Percentiles rank a stretch among this genome's conserved stretches.
These are phyloP conservation scores for Syzygium malaccense DNA, from an alignment of 441 rosid genomes.

Conservation along the genomic window DNA sequence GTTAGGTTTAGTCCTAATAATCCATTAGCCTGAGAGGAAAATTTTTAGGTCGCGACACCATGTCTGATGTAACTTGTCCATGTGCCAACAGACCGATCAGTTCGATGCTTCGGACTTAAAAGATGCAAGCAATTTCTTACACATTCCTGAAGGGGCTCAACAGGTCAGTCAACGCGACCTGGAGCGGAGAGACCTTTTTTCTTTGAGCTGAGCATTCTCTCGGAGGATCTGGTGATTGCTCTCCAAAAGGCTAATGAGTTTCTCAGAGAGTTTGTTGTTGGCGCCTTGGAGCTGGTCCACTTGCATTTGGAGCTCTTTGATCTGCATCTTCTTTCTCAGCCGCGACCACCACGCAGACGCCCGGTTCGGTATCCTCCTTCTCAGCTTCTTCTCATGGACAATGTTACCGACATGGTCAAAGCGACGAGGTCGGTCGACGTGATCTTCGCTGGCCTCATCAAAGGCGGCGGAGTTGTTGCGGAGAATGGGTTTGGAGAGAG, in stretches of 20 bases:
- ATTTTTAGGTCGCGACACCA: no score
- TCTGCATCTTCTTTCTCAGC: constrained; percentile 69
- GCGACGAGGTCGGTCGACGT: not conserved
- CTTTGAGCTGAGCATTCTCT: constrained; percentile 67
- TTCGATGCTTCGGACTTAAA: not conserved
- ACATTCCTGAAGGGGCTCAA: constrained; percentile 31
- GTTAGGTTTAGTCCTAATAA: no score
- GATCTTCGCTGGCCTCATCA: not conserved
- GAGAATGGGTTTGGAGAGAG: not conserved
- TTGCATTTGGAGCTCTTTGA: constrained; percentile 64
- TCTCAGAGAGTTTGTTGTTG: constrained; percentile 61
- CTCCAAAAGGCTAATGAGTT: constrained; percentile 57
- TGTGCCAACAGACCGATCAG: not conserved
- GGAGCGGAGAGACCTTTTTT: constrained; percentile 58
- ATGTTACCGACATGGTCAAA: not conserved
- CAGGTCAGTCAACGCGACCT: constrained; percentile 39
- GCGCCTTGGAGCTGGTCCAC: constrained; percentile 48
- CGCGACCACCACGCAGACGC: constrained; percentile 75
- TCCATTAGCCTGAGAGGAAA: no score
- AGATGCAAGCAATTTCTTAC: constrained; percentile 14
- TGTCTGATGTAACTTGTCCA: not conserved
- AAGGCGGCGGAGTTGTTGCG: not conserved
- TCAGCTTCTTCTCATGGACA: constrained; percentile 40
- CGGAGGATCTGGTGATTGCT: constrained; percentile 57
- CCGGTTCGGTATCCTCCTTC: constrained; percentile 67